These are phyloP conservation scores for Picea engelmannii DNA, from an alignment of 83 land plant genomes.

Conservation along the genomic window DNA sequence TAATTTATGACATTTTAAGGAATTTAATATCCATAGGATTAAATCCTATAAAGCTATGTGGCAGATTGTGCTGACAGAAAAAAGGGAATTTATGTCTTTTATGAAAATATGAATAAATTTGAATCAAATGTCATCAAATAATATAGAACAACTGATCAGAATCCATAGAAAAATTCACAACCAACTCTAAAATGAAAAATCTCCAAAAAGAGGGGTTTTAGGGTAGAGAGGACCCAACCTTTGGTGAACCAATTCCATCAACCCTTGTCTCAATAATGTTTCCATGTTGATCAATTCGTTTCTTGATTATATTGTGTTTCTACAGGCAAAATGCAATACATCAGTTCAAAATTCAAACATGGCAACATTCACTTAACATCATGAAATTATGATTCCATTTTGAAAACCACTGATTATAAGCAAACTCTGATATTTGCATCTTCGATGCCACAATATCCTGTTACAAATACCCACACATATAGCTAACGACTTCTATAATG, in stretches of 20 bases:
- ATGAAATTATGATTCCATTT: constrained; percentile 3
- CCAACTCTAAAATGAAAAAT: neutral
- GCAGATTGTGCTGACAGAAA: neutral
- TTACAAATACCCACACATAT: too few relatives aligned
- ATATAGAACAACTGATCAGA: neutral
- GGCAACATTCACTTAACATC: neutral
- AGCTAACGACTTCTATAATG: too few relatives aligned
- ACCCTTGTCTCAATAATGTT: constrained; percentile 67
- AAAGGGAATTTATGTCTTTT: neutral
- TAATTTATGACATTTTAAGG: too few relatives aligned
- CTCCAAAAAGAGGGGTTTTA: too few relatives aligned
- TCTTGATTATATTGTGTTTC: constrained; percentile 91
- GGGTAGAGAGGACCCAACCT: constrained; percentile 15
- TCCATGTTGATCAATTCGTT: constrained; percentile 78
- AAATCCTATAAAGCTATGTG: neutral
- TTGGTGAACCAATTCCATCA: constrained; percentile 80
- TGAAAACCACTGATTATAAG: neutral
- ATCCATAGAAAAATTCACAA: neutral
- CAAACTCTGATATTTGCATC: neutral
- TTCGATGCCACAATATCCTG: neutral
- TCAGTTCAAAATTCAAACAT: neutral
- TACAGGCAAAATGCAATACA: constrained; percentile 31
- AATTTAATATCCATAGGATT: too few relatives aligned
- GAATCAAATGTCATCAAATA: neutral
- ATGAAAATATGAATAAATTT: neutral